A percentile compares a stretch with the other conserved stretches of the same genome.
Conservation (phyloP, 441 rosid genomes). For the Gossypium aridum region DNA sequence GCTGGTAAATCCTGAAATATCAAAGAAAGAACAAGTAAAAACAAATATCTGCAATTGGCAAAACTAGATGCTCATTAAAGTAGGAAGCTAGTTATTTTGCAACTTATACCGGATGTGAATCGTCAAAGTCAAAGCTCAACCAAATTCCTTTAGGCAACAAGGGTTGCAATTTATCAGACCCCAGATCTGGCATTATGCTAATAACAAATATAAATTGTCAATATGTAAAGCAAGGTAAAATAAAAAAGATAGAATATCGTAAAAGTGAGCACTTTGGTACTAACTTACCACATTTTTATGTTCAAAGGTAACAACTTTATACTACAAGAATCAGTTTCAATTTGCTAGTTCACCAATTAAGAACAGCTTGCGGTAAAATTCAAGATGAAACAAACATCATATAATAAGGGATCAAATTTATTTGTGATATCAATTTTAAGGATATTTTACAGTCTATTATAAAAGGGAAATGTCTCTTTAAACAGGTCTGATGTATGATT, state of each 20-base stretch:
- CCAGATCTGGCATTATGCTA: slow-evolving; percentile 50
- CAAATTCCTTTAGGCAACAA: slow-evolving; percentile 73
- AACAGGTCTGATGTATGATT: not conserved
- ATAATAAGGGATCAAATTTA: not conserved
- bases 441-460: not conserved
- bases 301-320: not conserved
- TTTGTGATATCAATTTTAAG: slow-evolving; percentile 3
- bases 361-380: not conserved
- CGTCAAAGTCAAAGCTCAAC: slow-evolving; percentile 79
- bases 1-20: slow-evolving; percentile 74
- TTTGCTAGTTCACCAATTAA: not conserved
- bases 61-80: not conserved
- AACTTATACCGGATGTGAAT: slow-evolving; percentile 75
- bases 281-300: not conserved
- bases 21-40: slow-evolving; percentile 3
- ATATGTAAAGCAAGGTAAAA: slow-evolving; percentile 6
- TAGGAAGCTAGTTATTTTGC: not conserved
- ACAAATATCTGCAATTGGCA: not conserved
- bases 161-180: slow-evolving; percentile 39
- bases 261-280: not conserved
- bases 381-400: not conserved
- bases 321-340: not conserved
- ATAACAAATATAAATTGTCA: slow-evolving; percentile 17
- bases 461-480: not conserved
- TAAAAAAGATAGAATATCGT: not conserved